Evolutionary conservation across 495 filamentous ascomycete species (phyloP).

Genomic region (Entonaema liquescens): DNA sequence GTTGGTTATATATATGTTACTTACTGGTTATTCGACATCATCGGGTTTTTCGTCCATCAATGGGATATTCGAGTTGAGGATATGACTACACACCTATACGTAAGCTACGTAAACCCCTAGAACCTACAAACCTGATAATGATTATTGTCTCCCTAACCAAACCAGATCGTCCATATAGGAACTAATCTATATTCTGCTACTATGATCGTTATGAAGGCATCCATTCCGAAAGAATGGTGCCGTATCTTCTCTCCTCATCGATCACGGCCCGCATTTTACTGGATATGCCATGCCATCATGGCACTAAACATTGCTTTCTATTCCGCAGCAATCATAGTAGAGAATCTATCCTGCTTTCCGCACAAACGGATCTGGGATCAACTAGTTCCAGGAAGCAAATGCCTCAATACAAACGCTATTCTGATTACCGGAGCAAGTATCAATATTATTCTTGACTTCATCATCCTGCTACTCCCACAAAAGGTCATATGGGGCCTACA

Average conservation of each 20-base stretch:
- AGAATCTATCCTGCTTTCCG: conserved; percentile 55
- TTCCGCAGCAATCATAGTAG: conserved; percentile 51
- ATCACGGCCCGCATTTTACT: conserved; percentile 32
- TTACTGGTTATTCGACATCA: neutral
- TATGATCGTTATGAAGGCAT: conserved; percentile 40
- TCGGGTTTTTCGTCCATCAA: conserved; percentile 23
- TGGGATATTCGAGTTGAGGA: conserved; percentile 25
- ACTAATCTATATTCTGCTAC: conserved; percentile 29
- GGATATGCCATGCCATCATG: conserved; percentile 47
- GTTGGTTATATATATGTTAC: conserved; percentile 6
- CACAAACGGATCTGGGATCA: conserved; percentile 20
- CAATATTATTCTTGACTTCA: conserved; percentile 62
- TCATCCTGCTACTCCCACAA: conserved; percentile 63
- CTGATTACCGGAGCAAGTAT: conserved; percentile 57
- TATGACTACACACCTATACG: conserved; percentile 1
- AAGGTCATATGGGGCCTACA: conserved; percentile 54
- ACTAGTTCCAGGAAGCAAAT: conserved; percentile 17
- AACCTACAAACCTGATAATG: too few relatives aligned
- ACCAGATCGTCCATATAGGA: conserved; percentile 34
- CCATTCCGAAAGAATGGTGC: conserved; percentile 47
- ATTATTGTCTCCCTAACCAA: too few relatives aligned
- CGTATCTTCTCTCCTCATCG: conserved; percentile 40
- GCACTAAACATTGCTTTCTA: conserved; percentile 51
- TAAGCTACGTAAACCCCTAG: too few relatives aligned
- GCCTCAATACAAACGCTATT: conserved; percentile 57